Evolutionary conservation across 306 rosid genomes (phyloP), one percentile per base, ranked within the genome.

Genomic region (Quercus cerris): DNA sequence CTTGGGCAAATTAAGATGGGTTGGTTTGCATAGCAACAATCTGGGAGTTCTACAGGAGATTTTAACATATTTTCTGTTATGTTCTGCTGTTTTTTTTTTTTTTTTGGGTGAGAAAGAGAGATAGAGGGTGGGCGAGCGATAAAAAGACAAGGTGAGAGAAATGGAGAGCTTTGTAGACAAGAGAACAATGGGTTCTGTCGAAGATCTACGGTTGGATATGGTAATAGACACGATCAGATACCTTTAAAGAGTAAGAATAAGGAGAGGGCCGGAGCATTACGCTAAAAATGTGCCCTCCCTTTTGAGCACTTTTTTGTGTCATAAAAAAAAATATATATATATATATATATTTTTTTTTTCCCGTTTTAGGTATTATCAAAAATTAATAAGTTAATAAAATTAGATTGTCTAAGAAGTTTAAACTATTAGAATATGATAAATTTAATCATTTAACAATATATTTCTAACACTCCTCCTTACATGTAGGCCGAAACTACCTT

Each of bases 41-140:
- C 95, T 18, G 99, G 99, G 55, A 92, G 92, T 35, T 94, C 92
- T 62, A 8, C 46, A 38, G 23, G 17, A 44, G 89, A 81, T 78
- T 86, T 81, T 54, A 87, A 70, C 93, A 89, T 89, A 2, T 54
- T 80, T 49, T 30, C 35, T 20, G 11, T 28, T 38, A 38, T 38
- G 14, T 28, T 8, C 52, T 14, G 76, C 17, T 11, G 46, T 38
- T 7, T 38, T 38, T 38, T 7, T 6, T 6, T 5, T 38, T 38
- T 38, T 6, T 38, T 35, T 35, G 0, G 46, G 46, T 7, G 46
- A 38, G 46, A 38, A 23, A 38, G 17, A 67, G 20, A 57, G 38
- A 61, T 51, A n/a, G 75, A 61, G 56, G 55, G 56, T 41, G 38
- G 51, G 82, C 56, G 73, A 31, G 20, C 28, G 81, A 75, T 23